Conservation (phyloP, 2,329 filamentous ascomycete genomes). For the Nigrospora sphaerica region DNA sequence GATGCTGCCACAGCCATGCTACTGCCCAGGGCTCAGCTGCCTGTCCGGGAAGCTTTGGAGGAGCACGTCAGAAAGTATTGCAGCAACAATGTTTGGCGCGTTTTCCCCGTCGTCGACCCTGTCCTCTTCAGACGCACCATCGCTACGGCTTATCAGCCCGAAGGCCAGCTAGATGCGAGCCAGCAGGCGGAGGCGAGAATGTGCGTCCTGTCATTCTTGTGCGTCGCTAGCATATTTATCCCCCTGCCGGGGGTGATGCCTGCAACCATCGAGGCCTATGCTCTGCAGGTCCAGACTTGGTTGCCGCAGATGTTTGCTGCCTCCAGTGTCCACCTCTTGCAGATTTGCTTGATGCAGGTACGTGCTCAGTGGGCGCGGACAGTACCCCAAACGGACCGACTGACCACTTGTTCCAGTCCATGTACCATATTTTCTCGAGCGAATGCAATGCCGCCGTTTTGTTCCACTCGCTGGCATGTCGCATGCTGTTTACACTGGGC, state of each 20-base stretch:
- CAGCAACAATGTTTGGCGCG: slow-evolving; percentile 28
- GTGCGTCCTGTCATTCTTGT: slow-evolving; percentile 41
- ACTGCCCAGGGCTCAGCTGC: slow-evolving; percentile 18
- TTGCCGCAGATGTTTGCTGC: slow-evolving; percentile 26
- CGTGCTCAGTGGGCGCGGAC: slow-evolving; percentile 8
- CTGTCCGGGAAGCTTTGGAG: slow-evolving; percentile 23
- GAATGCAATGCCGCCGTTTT: slow-evolving; percentile 37
- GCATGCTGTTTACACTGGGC: slow-evolving; percentile 41
- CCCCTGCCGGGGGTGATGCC: neutral
- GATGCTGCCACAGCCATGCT: too few species aligned
- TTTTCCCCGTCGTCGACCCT: slow-evolving; percentile 42
- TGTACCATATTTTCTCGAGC: slow-evolving; percentile 37
- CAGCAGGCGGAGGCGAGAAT: slow-evolving; percentile 27
- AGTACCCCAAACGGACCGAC: too few species aligned
- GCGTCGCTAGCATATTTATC: slow-evolving; percentile 23
- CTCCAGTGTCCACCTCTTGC: slow-evolving; percentile 33
- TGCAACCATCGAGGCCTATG: too few species aligned
- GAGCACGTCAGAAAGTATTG: slow-evolving; percentile 22
- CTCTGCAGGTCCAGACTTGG: slow-evolving; percentile 10
- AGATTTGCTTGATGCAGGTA: slow-evolving; percentile 42
- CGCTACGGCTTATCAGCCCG: slow-evolving; percentile 31
- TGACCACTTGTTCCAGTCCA: slow-evolving; percentile 16
- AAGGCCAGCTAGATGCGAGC: neutral
- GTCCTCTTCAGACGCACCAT: slow-evolving; percentile 39
- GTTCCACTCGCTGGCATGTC: slow-evolving; percentile 35